These are phyloP conservation scores for Fusarium dlaminii DNA, from an alignment of 2,329 filamentous ascomycete genomes.

Conservation along the genomic window DNA sequence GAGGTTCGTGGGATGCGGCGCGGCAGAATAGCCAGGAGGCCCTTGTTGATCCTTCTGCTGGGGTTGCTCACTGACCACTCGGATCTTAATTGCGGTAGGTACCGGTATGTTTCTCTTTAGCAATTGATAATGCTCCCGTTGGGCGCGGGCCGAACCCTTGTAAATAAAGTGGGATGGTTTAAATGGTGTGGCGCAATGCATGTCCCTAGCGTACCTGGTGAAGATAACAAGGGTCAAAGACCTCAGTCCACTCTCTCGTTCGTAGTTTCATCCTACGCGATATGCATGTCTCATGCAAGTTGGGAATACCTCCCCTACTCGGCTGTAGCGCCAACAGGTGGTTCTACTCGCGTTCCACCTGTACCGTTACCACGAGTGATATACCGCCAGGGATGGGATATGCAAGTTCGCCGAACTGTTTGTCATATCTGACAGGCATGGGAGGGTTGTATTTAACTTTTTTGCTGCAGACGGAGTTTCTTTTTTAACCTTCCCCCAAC, in stretches of 20 bases:
- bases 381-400: not conserved
- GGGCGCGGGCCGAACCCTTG: not conserved
- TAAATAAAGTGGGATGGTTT: not conserved
- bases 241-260: not conserved
- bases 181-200: not conserved
- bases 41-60: constrained; percentile 6
- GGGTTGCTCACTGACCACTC: not conserved
- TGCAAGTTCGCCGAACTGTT: not conserved
- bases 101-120: not conserved
- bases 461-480: not conserved
- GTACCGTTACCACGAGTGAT: not conserved
- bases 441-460: not conserved
- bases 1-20: constrained; percentile 2
- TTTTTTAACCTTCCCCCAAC: not conserved
- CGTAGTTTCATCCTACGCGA: not conserved
- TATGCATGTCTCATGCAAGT: constrained; percentile 1
- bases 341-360: not conserved
- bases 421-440: not conserved
- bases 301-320: not conserved
- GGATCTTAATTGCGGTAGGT: not conserved
- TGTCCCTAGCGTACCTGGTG: not conserved
- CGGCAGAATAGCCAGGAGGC: constrained; percentile 19
- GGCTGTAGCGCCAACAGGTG: not conserved
- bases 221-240: not conserved
- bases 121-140: not conserved